Evolutionary conservation across 495 filamentous ascomycete genomes (phyloP).

Genomic region (Pseudoneurospora amorphoporcata): DNA sequence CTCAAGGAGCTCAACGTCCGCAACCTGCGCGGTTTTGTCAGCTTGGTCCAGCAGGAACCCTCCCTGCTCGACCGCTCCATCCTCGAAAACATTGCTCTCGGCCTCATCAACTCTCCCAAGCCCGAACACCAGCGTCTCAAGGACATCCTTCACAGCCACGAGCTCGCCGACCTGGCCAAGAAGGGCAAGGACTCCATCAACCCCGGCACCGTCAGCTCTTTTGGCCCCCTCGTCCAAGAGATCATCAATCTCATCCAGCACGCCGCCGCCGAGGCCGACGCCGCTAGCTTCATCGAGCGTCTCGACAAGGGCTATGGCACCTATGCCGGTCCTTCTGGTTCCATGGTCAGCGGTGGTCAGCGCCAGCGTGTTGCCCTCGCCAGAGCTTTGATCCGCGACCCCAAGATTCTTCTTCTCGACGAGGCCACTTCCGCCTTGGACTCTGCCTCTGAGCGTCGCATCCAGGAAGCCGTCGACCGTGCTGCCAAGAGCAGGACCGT

Average conservation of each 20-base stretch:
- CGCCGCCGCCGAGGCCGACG: slow-evolving; percentile 78
- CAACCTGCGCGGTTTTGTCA: slow-evolving; percentile 79
- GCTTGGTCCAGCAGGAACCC: slow-evolving; percentile 71
- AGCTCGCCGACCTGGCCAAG: slow-evolving; percentile 7
- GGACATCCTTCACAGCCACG: slow-evolving; percentile 5
- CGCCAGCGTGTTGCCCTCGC: slow-evolving; percentile 81
- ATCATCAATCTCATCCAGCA: slow-evolving; percentile 57
- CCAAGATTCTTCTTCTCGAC: slow-evolving; percentile 78
- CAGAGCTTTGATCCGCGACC: slow-evolving; percentile 77
- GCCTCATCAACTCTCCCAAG: slow-evolving; percentile 71
- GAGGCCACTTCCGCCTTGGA: slow-evolving; percentile 88
- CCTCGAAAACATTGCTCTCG: slow-evolving; percentile 69
- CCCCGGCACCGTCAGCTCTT: neutral
- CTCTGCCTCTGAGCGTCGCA: slow-evolving; percentile 83
- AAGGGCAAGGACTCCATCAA: slow-evolving; percentile 7
- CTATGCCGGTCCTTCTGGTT: slow-evolving; percentile 81
- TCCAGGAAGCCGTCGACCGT: slow-evolving; percentile 78
- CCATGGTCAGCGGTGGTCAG: slow-evolving; percentile 80
- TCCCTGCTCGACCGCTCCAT: slow-evolving; percentile 74
- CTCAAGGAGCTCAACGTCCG: slow-evolving; percentile 66
- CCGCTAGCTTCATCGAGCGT: slow-evolving; percentile 72
- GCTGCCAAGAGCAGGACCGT: slow-evolving; percentile 78
- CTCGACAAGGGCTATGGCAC: slow-evolving; percentile 83
- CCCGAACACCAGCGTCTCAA: slow-evolving; percentile 44
- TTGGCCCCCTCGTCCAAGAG: slow-evolving; percentile 31